Percentiles rank a stretch among this genome's conserved stretches.
These are phyloP conservation scores for Hymenoscyphus linearis DNA, from an alignment of 2,329 filamentous ascomycete genomes.

Conservation along the genomic window DNA sequence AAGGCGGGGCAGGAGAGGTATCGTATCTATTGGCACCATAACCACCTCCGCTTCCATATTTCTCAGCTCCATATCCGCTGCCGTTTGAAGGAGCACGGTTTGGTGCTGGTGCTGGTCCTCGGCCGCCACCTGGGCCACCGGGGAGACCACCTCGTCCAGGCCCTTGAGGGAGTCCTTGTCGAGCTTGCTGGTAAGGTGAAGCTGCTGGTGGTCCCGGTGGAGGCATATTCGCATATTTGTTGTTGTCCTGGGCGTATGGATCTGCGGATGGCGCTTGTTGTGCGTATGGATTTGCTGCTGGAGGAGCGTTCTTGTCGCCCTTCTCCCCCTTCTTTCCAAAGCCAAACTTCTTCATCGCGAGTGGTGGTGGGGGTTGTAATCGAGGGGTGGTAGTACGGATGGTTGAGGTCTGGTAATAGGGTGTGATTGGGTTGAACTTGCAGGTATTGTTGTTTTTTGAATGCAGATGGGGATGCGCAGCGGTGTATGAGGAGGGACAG, in stretches of 20 bases:
- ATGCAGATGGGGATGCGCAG: background rate
- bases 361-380: background rate
- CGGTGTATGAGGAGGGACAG: background rate
- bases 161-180: conserved; percentile 2
- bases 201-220: conserved; percentile 29
- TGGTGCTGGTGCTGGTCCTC: conserved; percentile 35
- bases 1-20: conserved; percentile 30
- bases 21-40: conserved; percentile 52
- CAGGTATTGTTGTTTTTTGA: background rate
- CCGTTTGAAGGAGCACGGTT: conserved; percentile 26
- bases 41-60: conserved; percentile 46
- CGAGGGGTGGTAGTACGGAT: background rate
- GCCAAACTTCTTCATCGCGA: conserved; percentile 54
- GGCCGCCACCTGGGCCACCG: conserved; percentile 29
- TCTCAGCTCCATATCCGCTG: conserved; percentile 48
- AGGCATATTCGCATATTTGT: conserved; percentile 47
- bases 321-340: conserved; percentile 51
- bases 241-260: conserved; percentile 53
- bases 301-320: conserved; percentile 41
- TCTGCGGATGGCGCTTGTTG: conserved; percentile 39
- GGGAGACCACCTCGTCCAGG: conserved; percentile 22
- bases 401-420: background rate
- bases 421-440: background rate
- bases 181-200: conserved; percentile 24
- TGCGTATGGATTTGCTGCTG: conserved; percentile 31